A percentile compares a stretch with the other conserved stretches of the same genome.
Conservation (phyloP, 345 rosid genomes). For the Melaleuca alternifolia region DNA sequence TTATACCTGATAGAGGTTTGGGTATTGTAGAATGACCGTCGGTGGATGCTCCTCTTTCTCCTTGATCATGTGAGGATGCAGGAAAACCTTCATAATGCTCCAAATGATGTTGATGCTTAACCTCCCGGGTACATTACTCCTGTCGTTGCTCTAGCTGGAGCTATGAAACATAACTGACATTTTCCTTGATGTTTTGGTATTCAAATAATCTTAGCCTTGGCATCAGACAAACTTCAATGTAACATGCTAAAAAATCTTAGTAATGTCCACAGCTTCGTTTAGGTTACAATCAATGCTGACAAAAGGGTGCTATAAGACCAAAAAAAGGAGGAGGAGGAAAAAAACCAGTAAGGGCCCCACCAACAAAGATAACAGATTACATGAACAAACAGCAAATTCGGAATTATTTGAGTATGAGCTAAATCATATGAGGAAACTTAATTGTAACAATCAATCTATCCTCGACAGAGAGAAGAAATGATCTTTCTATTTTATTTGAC, state of each 20-base stretch:
- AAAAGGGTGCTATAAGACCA: background rate
- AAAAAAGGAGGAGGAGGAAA: background rate
- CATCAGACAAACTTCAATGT: background rate
- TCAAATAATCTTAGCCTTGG: background rate
- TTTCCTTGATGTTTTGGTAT: background rate
- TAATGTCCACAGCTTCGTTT: background rate
- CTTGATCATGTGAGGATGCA: background rate
- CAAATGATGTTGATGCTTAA: background rate
- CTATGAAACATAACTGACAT: background rate
- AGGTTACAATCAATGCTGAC: background rate
- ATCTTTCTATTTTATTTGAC: background rate
- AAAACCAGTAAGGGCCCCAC: background rate
- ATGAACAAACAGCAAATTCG: fast-evolving
- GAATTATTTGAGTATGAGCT: background rate
- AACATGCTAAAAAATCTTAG: background rate
- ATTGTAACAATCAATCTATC: background rate
- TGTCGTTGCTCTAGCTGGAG: background rate
- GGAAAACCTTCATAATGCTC: background rate
- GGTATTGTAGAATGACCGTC: background rate
- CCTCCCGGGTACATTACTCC: background rate
- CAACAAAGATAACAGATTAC: background rate
- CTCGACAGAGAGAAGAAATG: background rate
- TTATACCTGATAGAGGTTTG: background rate
- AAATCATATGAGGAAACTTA: background rate
- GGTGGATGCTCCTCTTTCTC: background rate